phyloP scores from a whole-genome alignment of 169 alveolate species.

The Eimeria necatrix region DNA sequence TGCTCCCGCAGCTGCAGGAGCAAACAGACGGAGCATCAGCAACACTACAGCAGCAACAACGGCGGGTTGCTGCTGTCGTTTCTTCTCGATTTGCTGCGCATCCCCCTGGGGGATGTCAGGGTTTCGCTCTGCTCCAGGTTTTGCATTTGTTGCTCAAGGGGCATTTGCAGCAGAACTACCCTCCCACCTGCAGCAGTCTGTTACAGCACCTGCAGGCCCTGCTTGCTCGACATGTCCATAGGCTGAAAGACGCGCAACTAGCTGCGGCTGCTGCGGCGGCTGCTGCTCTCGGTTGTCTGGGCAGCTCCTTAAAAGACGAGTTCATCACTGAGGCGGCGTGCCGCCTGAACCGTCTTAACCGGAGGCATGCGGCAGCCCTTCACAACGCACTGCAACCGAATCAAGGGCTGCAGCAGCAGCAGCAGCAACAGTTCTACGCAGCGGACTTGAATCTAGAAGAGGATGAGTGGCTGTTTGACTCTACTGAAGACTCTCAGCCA shows the following conservation, averaged over 20 bases:
- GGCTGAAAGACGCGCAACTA: slow-evolving; percentile 3
- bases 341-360: background rate
- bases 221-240: slow-evolving; percentile 21
- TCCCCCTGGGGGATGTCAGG: slow-evolving; percentile 28
- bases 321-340: background rate
- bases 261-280: slow-evolving; percentile 46
- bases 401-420: background rate
- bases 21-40: background rate
- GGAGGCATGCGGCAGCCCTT: background rate
- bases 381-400: background rate
- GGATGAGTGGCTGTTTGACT: background rate
- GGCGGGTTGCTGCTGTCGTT: background rate
- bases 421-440: background rate
- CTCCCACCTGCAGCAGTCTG: slow-evolving; percentile 11
- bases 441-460: background rate
- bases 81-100: slow-evolving; percentile 33
- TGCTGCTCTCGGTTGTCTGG: slow-evolving; percentile 43
- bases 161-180: slow-evolving; percentile 5
- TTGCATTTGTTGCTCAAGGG: slow-evolving; percentile 29
- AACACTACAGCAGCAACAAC: background rate
- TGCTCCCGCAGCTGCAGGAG: slow-evolving; percentile 52
- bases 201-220: background rate
- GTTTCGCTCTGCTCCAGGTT: background rate
- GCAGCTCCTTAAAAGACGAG: background rate
- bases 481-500: background rate